Base-by-base conservation (phyloP, 192 early-diverging fungal species). In the Endogone sp. region DNA sequence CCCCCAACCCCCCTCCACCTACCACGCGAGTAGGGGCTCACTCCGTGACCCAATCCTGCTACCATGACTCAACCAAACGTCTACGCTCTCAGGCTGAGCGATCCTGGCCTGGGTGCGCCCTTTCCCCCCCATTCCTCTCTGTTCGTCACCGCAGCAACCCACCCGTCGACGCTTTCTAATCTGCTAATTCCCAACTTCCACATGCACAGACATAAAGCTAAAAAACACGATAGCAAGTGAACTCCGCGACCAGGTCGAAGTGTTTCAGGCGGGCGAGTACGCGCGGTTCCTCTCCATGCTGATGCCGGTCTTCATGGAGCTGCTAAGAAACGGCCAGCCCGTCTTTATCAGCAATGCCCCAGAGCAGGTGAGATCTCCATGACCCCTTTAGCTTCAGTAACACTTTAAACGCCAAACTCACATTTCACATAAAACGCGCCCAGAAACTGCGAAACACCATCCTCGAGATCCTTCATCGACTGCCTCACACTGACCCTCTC, bases 401-500 rank as follows among this genome's bases (percentile, higher is more conserved):
- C n/a, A n/a, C 1, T 8, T 26, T 55, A 61, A 21, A 3, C 25
- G 59, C 9, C 23, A 60, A 56, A 31, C 60, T 56, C 30, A 23
- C n/a, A n/a, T 57, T 62, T 62, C 56, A 57, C 21, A 3, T 31
- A 16, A 27, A 60, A 31, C 20, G 11, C 24, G 31, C 13, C 49
- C 56, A 94, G 93, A 97, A 95, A 91, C 74, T 99, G 27, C 83
- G 97, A 55, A 90, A 90, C 57, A 88, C 90, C 27, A 84, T 95
- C 57, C 79, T 99, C 22, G 97, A 99, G 72, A 94, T 97, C 56
- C 85, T 99, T 27, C 93, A 95, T 73, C 89, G 97, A 21, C 85
- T 99, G 31, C 97, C 95, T 16, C 90, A 91, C 72, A 95, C 86
- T 63, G 95, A 99, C 64, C 74, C 90, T 8, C 88, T 99, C 23